Evolutionary conservation across 1,284 basidiomycete species (phyloP).

Genomic region (Cryptococcus hybrid): DNA sequence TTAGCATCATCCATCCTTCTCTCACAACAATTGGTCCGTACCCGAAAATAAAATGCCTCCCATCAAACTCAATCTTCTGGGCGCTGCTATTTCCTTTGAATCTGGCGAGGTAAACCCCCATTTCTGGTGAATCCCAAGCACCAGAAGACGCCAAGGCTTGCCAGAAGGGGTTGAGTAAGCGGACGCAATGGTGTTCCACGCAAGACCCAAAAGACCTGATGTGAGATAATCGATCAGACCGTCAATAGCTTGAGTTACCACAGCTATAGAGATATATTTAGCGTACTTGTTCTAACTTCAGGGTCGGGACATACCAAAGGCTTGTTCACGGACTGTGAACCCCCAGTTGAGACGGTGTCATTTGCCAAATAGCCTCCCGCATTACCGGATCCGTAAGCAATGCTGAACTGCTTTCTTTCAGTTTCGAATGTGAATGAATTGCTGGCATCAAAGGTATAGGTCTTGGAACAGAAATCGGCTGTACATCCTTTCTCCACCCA

Average conservation of each 20-base stretch:
- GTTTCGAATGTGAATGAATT: slow-evolving; percentile 32
- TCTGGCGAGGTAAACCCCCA: slow-evolving; percentile 77
- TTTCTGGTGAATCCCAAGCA: slow-evolving; percentile 64
- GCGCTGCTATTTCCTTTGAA: slow-evolving; percentile 60
- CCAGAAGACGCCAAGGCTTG: slow-evolving; percentile 63
- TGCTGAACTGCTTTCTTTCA: slow-evolving; percentile 56
- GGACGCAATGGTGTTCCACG: slow-evolving; percentile 50
- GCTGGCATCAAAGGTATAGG: slow-evolving; percentile 29
- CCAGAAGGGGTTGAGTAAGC: slow-evolving; percentile 53
- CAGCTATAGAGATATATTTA: slow-evolving; percentile 27
- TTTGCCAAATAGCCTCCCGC: slow-evolving; percentile 66
- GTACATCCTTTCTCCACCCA: slow-evolving; percentile 50
- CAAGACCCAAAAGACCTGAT: slow-evolving; percentile 55
- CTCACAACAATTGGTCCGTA: not conserved
- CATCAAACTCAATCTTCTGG: slow-evolving; percentile 58
- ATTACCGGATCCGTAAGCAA: slow-evolving; percentile 78
- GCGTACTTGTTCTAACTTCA: not conserved
- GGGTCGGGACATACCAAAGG: slow-evolving; percentile 55
- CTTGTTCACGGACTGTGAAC: slow-evolving; percentile 67
- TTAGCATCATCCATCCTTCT: not conserved
- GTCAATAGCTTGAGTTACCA: slow-evolving; percentile 49
- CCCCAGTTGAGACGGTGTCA: slow-evolving; percentile 80
- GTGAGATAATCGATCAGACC: slow-evolving; percentile 49
- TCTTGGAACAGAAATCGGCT: slow-evolving; percentile 29
- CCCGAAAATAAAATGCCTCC: slow-evolving; percentile 76